These are phyloP conservation scores for Phytomonas serpens DNA, from an alignment of 208 protist genomes.

Conservation along the genomic window DNA sequence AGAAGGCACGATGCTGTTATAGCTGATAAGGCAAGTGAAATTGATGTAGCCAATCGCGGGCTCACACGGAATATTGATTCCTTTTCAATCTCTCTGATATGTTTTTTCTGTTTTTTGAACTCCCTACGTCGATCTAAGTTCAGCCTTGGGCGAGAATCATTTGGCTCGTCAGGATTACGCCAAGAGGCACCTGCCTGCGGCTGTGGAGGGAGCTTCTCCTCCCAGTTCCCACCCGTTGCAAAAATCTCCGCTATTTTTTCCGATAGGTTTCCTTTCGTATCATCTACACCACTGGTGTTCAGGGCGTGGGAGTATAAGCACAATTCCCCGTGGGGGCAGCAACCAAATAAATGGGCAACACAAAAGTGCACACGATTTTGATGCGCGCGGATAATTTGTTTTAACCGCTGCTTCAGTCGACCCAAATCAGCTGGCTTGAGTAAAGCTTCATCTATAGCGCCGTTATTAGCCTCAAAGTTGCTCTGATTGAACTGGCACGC, in stretches of 20 bases:
- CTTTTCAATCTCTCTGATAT: not conserved
- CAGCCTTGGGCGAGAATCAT: constrained; percentile 22
- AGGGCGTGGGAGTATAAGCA: constrained; percentile 74
- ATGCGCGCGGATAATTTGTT: constrained; percentile 44
- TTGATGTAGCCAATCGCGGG: not conserved
- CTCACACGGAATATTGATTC: not conserved
- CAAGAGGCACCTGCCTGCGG: constrained; percentile 75
- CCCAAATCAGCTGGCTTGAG: constrained; percentile 35
- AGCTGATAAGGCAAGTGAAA: not conserved
- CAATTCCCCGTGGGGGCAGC: constrained; percentile 68
- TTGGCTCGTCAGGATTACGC: constrained; percentile 51
- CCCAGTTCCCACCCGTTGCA: constrained; percentile 50
- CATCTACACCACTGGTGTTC: constrained; percentile 29
- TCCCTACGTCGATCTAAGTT: constrained; percentile 20
- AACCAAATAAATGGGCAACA: constrained; percentile 61
- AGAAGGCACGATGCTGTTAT: not conserved
- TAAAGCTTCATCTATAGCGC: constrained; percentile 36
- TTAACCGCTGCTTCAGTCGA: constrained; percentile 62
- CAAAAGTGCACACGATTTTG: constrained; percentile 56
- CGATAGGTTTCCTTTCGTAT: constrained; percentile 18
- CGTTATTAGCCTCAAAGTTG: constrained; percentile 65
- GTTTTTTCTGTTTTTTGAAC: constrained; percentile 4
- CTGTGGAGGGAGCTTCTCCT: constrained; percentile 48
- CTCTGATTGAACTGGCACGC: constrained; percentile 88
- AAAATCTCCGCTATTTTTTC: constrained; percentile 77